Percentiles rank a stretch among this genome's conserved stretches.
These are phyloP conservation scores for Farysia itapuensis DNA, from an alignment of 1,284 basidiomycete genomes.

Conservation along the genomic window DNA sequence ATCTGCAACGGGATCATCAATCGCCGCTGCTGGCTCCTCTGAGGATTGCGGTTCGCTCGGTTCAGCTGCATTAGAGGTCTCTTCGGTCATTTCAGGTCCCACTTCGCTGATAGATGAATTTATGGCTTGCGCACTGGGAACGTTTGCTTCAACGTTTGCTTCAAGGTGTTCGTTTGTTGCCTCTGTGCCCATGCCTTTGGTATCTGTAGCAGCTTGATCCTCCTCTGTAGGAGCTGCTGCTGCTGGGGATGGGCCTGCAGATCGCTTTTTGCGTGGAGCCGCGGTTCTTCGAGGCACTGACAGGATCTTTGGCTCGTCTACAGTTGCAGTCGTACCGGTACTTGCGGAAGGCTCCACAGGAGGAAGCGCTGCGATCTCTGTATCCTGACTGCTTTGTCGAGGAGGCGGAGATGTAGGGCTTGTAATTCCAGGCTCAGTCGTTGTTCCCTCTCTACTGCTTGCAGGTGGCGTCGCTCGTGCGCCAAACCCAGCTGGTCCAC, in stretches of 20 bases:
- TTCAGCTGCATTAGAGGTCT: too few relatives aligned
- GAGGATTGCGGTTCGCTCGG: background rate
- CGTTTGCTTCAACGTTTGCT: background rate
- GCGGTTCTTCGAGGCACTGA: conserved; percentile 47
- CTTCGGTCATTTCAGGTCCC: too few relatives aligned
- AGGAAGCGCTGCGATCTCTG: too few relatives aligned
- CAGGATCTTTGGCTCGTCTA: conserved; percentile 34
- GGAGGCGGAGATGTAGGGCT: too few relatives aligned
- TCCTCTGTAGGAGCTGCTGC: conserved; percentile 1
- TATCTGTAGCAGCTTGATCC: background rate
- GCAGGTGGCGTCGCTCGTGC: conserved; percentile 16
- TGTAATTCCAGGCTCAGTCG: conserved; percentile 35
- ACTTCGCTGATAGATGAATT: too few relatives aligned
- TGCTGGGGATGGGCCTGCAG: conserved; percentile 9
- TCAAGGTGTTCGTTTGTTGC: background rate
- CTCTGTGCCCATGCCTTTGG: background rate
- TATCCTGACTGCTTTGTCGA: conserved; percentile 1
- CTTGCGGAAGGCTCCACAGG: background rate
- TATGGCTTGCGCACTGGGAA: background rate
- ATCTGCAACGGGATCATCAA: background rate
- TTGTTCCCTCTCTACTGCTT: conserved; percentile 11
- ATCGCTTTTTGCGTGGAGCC: conserved; percentile 41
- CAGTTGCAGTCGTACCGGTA: background rate
- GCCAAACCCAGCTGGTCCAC: conserved; percentile 22
- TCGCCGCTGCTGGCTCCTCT: background rate